Percentiles rank a stretch among this genome's conserved stretches.
phyloP scores from a whole-genome alignment of 805 yeast species.

The Ogataea dorogensis region DNA sequence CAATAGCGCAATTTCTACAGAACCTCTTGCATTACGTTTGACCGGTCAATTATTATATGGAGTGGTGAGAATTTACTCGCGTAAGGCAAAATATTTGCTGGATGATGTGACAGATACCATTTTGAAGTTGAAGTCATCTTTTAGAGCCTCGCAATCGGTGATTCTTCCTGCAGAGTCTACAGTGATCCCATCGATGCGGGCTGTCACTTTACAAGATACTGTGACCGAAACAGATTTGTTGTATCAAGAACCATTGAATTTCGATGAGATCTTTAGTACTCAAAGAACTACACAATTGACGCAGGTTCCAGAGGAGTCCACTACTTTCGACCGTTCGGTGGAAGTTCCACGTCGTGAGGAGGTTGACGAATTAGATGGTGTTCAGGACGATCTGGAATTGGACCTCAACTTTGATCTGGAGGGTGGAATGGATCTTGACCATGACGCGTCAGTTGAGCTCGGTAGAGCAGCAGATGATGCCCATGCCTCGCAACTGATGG shows the following conservation, averaged over 20 bases:
- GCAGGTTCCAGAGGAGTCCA: slow-evolving; percentile 19
- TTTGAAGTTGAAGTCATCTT: slow-evolving; percentile 66
- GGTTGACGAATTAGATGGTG: slow-evolving; percentile 33
- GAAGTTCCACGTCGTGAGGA: slow-evolving; percentile 59
- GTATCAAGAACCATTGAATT: slow-evolving; percentile 57
- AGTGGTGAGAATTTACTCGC: slow-evolving; percentile 79
- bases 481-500: slow-evolving; percentile 27
- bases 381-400: slow-evolving; percentile 32
- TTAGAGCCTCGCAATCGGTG: slow-evolving; percentile 48
- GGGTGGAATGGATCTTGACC: slow-evolving; percentile 19
- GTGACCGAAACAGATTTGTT: slow-evolving; percentile 75
- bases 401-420: slow-evolving; percentile 36
- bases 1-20: slow-evolving; percentile 30
- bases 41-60: slow-evolving; percentile 88
- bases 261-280: slow-evolving; percentile 34
- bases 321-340: slow-evolving; percentile 52
- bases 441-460: slow-evolving; percentile 49
- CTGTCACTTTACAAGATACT: slow-evolving; percentile 68
- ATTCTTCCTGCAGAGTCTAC: slow-evolving; percentile 61
- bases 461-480: slow-evolving; percentile 44
- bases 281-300: slow-evolving; percentile 12
- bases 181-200: slow-evolving; percentile 56
- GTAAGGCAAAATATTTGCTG: slow-evolving; percentile 77
- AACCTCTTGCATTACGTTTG: slow-evolving; percentile 71
- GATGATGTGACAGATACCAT: slow-evolving; percentile 83